Percentiles rank a stretch among this genome's conserved stretches.
Evolutionary conservation across 371 early-diverging fungal genomes (phyloP).

Genomic region (Parasitella parasitica): DNA sequence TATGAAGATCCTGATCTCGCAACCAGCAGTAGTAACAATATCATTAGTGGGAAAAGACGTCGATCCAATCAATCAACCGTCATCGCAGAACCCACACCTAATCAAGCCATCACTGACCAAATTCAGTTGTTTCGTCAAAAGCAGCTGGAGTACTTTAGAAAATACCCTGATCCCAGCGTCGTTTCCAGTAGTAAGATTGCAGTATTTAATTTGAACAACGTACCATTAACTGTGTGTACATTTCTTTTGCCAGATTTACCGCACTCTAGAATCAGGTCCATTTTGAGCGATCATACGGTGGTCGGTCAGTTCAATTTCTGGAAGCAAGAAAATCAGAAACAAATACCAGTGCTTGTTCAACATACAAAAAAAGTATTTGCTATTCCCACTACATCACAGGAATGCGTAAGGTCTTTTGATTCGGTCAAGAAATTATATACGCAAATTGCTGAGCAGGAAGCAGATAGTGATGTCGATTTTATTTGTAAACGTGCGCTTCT

Average conservation of each 20-base stretch:
- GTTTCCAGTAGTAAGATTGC: too few relatives aligned
- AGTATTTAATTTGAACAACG: too few relatives aligned
- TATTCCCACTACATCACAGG: neutral
- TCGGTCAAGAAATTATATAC: neutral
- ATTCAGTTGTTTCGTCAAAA: neutral
- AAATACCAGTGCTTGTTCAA: neutral
- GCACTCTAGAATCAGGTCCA: neutral
- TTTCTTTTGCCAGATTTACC: neutral
- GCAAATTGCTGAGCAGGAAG: neutral
- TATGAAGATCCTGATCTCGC: neutral
- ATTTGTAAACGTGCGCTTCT: neutral
- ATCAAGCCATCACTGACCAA: neutral
- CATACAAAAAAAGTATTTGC: neutral
- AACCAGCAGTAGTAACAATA: neutral
- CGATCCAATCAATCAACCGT: neutral
- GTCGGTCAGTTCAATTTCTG: neutral
- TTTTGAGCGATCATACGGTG: neutral
- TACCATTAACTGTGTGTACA: neutral
- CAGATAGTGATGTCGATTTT: neutral
- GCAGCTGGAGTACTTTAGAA: neutral
- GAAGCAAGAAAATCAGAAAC: neutral
- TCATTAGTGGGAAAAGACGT: neutral
- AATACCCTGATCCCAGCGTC: neutral
- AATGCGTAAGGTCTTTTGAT: neutral
- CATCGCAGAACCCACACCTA: neutral